Conservation (phyloP, 805 yeast species). For the Kuraishia borneana region DNA sequence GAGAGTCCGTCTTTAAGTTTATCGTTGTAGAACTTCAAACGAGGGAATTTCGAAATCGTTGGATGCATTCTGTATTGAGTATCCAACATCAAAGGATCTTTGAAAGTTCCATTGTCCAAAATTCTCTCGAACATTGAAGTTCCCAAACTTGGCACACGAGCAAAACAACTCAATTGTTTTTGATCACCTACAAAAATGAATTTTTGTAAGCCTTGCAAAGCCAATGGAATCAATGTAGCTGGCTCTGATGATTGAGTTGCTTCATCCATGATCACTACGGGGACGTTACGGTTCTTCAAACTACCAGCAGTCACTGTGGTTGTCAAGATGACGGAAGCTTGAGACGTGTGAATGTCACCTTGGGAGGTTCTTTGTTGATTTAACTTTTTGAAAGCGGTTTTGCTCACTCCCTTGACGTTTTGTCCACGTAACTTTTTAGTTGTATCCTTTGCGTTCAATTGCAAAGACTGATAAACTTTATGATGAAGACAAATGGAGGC, state of each 20-base stretch:
- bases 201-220: conserved; percentile 55
- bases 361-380: conserved; percentile 31
- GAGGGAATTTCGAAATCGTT: conserved; percentile 45
- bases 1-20: conserved; percentile 48
- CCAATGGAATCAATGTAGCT: conserved; percentile 56
- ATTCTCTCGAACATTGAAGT: conserved; percentile 62
- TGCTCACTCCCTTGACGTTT: conserved; percentile 11
- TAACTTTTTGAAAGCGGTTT: conserved; percentile 38
- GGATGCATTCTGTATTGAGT: conserved; percentile 67
- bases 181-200: conserved; percentile 73
- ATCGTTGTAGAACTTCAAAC: conserved; percentile 37
- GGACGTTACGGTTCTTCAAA: conserved; percentile 46
- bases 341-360: conserved; percentile 40
- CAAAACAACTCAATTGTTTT: conserved; percentile 61
- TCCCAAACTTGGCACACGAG: conserved; percentile 55
- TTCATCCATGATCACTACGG: conserved; percentile 71
- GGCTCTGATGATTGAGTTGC: conserved; percentile 73
- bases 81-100: conserved; percentile 55
- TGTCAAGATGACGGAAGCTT: conserved; percentile 60
- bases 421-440: neutral
- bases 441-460: neutral
- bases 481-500: conserved; percentile 47
- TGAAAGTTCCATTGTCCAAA: conserved; percentile 47
- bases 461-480: conserved; percentile 19
- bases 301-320: conserved; percentile 70